Evolutionary conservation across 768 basidiomycete genomes (phyloP), one percentile per base, ranked within the genome.

Genomic region (Gymnopilus dilepis): DNA sequence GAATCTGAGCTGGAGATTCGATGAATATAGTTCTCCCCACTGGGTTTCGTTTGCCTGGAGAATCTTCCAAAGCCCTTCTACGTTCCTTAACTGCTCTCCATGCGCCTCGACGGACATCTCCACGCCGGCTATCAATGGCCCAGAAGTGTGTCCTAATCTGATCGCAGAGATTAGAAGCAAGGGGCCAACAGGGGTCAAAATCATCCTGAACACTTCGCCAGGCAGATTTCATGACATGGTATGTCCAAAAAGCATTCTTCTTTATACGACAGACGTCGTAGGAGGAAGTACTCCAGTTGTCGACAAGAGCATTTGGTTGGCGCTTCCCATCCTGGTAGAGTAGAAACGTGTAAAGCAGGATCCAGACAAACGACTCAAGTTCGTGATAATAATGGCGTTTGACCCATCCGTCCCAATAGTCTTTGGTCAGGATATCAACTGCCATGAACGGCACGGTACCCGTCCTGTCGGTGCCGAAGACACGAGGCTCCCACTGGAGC

Each of bases 291-390:
- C 19, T 21, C 58, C 58, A 59, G 0, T 22, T 3, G 30, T 59
- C 47, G 17, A 59, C 58, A 0, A 21, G 1, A 1, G 21, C 15
- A 24, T 41, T 50, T 2, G 45, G 4, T 4, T n/a, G 2, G 9
- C 58, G 50, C 4, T 38, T 41, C 6, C 34, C 24, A 38, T 57
- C 26, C 1, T 56, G 12, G 12, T 56, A 50, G 19, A 50, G 55
- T 15, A 62, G 54, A 62, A 65, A 63, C 7, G 68, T 48, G 60
- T 65, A 73, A 3, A 52, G 24, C 4, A 73, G 59, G 22, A 70
- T 67, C 73, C 76, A 78, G 2, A 68, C 56, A 45, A 76, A 73
- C 11, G 77, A 68, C 59, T 77, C 76, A n/a, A 68, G 37, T 40
- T 77, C 75, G 56, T 77, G 73, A 19, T 69, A 65, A 37, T 77